Evolutionary conservation across 352 stramenopile species (phyloP), one percentile per base, ranked within the genome.

Genomic region (Albugo laibachii): DNA sequence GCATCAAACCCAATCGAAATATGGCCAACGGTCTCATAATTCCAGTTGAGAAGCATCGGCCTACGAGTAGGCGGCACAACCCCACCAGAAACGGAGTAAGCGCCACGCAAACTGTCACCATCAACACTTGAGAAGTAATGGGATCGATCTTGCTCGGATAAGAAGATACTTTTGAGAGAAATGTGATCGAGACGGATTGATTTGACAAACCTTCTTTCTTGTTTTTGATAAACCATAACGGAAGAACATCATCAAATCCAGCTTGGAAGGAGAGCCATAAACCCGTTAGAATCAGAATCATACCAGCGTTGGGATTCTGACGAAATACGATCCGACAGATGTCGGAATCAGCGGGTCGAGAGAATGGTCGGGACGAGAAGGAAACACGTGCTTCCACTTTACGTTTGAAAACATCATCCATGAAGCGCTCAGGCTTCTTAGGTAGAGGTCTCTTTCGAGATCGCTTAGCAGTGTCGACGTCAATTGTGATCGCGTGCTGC

Each of bases 211-310:
- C 8, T 24, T 43, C 38, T 24, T 62, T 57, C 37, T 79, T 71
- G 35, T 82, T 65, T 36, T 74, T 70, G 59, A 87, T 83, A 45
- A 84, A 77, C 75, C 71, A 87, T 14, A 87, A 56, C 16, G 75
- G 75, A 18, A 84, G 48, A 51, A 87, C 70, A 46, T 87, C 71
- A 45, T 87, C 75, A 37, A 87, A 87, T 51, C 71, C 75, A 12
- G 81, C 45, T 47, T 87, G 75, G 16, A 83, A 60, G 11, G 83
- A 55, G 27, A 59, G 59, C 75, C 75, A 87, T 27, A 80, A 65
- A 48, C 81, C 82, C 37, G 65, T 83, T 10, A 87, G 59, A 18
- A 66, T 54, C 21, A 87, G 59, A 13, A 84, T 66, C 37, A 87
- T 24, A 40, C 66, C 79, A 13, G 75, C 69, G 36, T 82, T 57